phyloP scores from a whole-genome alignment of 129 eudicot species.

The Tagetes patula region DNA sequence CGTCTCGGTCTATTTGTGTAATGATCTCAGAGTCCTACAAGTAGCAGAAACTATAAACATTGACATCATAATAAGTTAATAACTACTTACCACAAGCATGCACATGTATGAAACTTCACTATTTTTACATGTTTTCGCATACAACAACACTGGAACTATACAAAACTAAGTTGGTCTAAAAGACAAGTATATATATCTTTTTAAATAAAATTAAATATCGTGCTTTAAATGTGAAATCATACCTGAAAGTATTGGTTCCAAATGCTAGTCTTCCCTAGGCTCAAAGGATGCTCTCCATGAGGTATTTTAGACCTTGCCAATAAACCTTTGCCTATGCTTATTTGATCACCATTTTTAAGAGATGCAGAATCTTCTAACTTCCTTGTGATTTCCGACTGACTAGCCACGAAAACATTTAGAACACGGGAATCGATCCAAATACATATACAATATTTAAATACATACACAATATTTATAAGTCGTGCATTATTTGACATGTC shows the following conservation, averaged over 20 bases:
- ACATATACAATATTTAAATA: constrained; percentile 11
- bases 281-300: constrained; percentile 91
- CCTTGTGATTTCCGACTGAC: constrained; percentile 95
- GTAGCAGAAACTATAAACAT: constrained; percentile 11
- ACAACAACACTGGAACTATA: not conserved
- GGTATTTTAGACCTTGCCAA: constrained; percentile 70
- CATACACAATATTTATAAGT: constrained; percentile 4
- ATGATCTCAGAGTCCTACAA: constrained; percentile 87
- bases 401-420: constrained; percentile 77
- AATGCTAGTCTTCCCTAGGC: constrained; percentile 83
- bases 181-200: not conserved
- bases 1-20: constrained; percentile 96
- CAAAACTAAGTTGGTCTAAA: constrained; percentile 11
- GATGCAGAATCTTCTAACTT: constrained; percentile 57
- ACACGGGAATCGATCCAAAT: constrained; percentile 2
- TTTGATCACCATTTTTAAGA: constrained; percentile 48
- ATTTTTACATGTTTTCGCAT: not conserved
- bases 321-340: constrained; percentile 48
- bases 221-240: constrained; percentile 20
- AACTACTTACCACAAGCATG: constrained; percentile 17
- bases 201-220: not conserved
- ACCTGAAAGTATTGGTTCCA: constrained; percentile 99
- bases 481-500: constrained; percentile 12
- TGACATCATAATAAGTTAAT: constrained; percentile 18
- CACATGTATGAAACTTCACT: constrained; percentile 4